These are phyloP conservation scores for Umbelopsis vinacea DNA, from an alignment of 192 early-diverging fungal genomes.

Conservation along the genomic window DNA sequence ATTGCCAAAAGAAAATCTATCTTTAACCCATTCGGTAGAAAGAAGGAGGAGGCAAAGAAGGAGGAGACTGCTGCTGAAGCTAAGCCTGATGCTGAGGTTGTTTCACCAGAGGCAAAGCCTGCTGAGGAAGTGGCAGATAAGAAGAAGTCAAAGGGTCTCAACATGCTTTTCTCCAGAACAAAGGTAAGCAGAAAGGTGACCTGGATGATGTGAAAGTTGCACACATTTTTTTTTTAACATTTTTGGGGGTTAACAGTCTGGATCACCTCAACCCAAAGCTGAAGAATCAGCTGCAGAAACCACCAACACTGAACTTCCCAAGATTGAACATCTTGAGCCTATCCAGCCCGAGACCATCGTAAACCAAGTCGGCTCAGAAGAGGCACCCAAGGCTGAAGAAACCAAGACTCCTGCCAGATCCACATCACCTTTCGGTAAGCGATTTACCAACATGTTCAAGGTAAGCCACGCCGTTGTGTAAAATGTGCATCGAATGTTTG, in stretches of 20 bases:
- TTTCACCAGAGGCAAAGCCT: conserved; percentile 2
- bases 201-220: no score
- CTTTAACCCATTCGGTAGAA: conserved; percentile 18
- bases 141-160: conserved; percentile 11
- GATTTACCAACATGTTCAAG: conserved; percentile 18
- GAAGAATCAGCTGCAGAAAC: neutral
- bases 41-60: conserved; percentile 16
- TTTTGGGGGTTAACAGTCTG: neutral
- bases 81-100: neutral
- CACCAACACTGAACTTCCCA: conserved; percentile 16
- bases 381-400: conserved; percentile 3
- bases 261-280: conserved; percentile 5
- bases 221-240: neutral
- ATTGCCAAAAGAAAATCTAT: conserved; percentile 13
- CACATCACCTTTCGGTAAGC: conserved; percentile 16
- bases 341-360: conserved; percentile 15
- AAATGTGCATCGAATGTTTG: neutral
- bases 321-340: conserved; percentile 14
- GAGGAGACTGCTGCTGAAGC: conserved; percentile 5
- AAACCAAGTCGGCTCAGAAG: neutral
- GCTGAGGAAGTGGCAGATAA: neutral
- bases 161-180: conserved; percentile 1
- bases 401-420: neutral
- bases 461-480: neutral
- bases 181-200: neutral